Evolutionary conservation across 352 stramenopile species (phyloP).

Genomic region (Phytophthora nicotianae): DNA sequence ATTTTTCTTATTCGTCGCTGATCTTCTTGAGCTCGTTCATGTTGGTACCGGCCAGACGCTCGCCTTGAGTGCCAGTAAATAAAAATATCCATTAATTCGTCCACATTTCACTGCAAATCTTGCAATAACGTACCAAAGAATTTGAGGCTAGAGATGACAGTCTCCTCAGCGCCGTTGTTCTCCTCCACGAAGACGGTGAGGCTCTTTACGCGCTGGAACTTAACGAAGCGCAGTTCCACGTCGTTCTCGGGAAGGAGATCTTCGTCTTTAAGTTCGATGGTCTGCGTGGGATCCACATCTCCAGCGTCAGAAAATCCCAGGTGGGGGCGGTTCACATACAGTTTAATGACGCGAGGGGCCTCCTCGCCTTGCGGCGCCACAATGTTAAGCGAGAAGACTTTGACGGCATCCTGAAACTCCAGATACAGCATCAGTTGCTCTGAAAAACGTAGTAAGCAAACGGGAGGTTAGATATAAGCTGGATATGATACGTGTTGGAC

Average conservation of each 20-base stretch:
- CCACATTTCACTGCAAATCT: constrained; percentile 1
- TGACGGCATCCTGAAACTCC: constrained; percentile 82
- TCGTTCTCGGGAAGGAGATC: constrained; percentile 59
- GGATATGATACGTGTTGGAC: constrained; percentile 3
- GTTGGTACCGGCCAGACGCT: constrained; percentile 78
- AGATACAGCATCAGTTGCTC: constrained; percentile 85
- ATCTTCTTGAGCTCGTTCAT: constrained; percentile 89
- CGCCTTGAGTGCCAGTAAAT: constrained; percentile 40
- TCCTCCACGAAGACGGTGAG: constrained; percentile 84
- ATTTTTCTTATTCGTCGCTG: constrained; percentile 67
- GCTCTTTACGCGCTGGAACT: constrained; percentile 81
- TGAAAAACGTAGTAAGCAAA: constrained; percentile 14
- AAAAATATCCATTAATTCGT: constrained; percentile 1
- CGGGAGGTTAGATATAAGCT: neutral
- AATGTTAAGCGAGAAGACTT: constrained; percentile 77
- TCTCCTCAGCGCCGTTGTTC: constrained; percentile 72
- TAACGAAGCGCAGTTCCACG: constrained; percentile 81
- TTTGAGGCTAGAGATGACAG: constrained; percentile 64
- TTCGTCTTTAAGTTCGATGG: constrained; percentile 61
- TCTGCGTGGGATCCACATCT: constrained; percentile 78
- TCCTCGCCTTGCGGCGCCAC: constrained; percentile 57
- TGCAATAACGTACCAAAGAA: constrained; percentile 52
- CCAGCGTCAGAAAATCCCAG: constrained; percentile 73
- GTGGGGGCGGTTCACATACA: constrained; percentile 77
- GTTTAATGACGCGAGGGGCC: constrained; percentile 65